Percentiles rank a stretch among this genome's conserved stretches.
Conservation (phyloP, 805 yeast genomes). For the Sugiyamaella mastotermitis region DNA sequence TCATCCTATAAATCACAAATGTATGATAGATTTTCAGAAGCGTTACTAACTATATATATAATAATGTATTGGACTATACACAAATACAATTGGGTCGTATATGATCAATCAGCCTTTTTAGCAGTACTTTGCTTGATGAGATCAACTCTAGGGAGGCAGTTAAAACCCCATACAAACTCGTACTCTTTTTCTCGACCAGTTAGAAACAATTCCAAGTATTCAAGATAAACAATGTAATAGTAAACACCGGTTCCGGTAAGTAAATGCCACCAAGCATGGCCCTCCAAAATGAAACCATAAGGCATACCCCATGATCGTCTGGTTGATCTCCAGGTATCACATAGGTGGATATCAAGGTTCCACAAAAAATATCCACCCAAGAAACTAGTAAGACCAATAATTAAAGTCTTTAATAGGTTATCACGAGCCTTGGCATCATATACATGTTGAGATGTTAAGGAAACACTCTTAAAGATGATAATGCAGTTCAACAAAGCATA, state of each 20-base stretch:
- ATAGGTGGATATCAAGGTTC: slow-evolving; percentile 83
- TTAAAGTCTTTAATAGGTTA: slow-evolving; percentile 52
- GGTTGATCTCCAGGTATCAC: slow-evolving; percentile 48
- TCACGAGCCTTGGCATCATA: slow-evolving; percentile 39
- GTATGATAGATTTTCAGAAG: too few relatives aligned
- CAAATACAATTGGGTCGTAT: too few relatives aligned
- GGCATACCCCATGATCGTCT: slow-evolving; percentile 76
- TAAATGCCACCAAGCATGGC: slow-evolving; percentile 97
- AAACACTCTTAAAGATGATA: slow-evolving; percentile 56
- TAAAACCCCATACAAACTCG: slow-evolving; percentile 51
- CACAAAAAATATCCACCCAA: slow-evolving; percentile 73
- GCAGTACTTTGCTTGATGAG: slow-evolving; percentile 8
- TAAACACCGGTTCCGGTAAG: slow-evolving; percentile 73
- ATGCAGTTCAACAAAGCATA: slow-evolving; percentile 74
- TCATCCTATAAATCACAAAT: too few relatives aligned
- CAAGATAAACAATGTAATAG: slow-evolving; percentile 72
- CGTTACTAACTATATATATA: too few relatives aligned
- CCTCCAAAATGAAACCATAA: slow-evolving; percentile 76
- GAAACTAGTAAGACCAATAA: slow-evolving; percentile 56
- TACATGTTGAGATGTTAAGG: slow-evolving; percentile 48
- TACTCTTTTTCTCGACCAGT: slow-evolving; percentile 51
- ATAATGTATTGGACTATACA: too few relatives aligned
- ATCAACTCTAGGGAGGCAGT: slow-evolving; percentile 44
- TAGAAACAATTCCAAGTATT: slow-evolving; percentile 65
- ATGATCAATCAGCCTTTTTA: slow-evolving; percentile 1